Evolutionary conservation across 768 basidiomycete species (phyloP), one percentile per base, ranked within the genome.

Genomic region (Lentinula aciculospora): DNA sequence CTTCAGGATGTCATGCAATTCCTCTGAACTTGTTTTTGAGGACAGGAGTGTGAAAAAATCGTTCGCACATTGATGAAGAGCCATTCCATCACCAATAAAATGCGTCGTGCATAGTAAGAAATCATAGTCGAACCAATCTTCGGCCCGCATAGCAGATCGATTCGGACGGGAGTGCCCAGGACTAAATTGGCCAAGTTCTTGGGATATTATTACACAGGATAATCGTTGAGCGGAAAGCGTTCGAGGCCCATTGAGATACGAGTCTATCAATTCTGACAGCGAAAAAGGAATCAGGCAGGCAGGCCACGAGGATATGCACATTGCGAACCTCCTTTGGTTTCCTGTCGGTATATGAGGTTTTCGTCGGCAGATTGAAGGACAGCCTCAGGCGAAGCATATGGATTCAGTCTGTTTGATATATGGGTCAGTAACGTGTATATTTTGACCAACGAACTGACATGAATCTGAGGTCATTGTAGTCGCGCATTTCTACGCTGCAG

Each of bases 41-140:
- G 36, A 74, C 65, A 92, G 72, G 3, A 93, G 72, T 17, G 72
- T 68, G 67, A 92, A 87, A 66, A 93, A 84, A 62, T 92, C 88
- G 67, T 91, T 90, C 25, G 88, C 89, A 60, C 87, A 88, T 59
- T 81, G 78, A 69, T 93, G 90, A 17, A 93, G 76, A 1, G 90
- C 88, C 85, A 92, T 92, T 21, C 92, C 92, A 66, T 94, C 92
- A 19, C 90, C 91, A 47, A 93, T 69, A 68, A 87, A 93, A 67
- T 94, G 92, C 6, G 88, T 82, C 3, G 88, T 85, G 61, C 85
- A 86, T 48, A 94, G 79, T 60, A 90, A 72, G 55, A 92, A 70
- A 65, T 92, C 82, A 64, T 77, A 84, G 53, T 80, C 67, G 31
- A 55, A 68, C 47, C 8, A 58, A 57, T 57, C 15, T 23, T 47